Conservation (phyloP, 2,329 filamentous ascomycete species). For the Verruconis gallopava region DNA sequence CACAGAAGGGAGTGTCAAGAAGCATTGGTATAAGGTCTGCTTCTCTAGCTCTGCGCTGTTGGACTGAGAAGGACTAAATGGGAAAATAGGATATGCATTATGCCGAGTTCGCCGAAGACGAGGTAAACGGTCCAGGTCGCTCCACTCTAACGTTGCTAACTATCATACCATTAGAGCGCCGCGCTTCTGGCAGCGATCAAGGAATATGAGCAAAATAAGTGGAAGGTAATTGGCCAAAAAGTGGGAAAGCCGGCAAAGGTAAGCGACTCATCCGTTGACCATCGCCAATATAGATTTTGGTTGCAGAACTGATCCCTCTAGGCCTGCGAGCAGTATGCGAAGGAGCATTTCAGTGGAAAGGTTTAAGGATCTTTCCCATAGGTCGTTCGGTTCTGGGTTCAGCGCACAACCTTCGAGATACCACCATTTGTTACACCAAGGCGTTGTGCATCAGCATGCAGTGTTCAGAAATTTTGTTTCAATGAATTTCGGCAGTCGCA, state of each 20-base stretch:
- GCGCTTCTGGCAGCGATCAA: constrained; percentile 87
- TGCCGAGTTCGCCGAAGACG: constrained; percentile 93
- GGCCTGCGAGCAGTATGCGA: constrained; percentile 87
- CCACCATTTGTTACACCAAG: constrained; percentile 17
- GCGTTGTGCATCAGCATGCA: constrained; percentile 6
- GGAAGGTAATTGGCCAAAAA: constrained; percentile 94
- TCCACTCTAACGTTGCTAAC: too few species aligned
- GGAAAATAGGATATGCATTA: constrained; percentile 87
- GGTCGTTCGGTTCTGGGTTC: constrained; percentile 19
- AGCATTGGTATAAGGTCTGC: constrained; percentile 93
- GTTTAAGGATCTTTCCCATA: constrained; percentile 16
- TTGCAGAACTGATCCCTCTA: constrained; percentile 28
- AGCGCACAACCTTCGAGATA: constrained; percentile 24
- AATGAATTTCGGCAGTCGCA: too few species aligned
- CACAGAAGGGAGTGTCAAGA: constrained; percentile 97
- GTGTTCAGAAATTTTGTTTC: too few species aligned
- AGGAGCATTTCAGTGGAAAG: constrained; percentile 69
- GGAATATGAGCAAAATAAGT: constrained; percentile 97
- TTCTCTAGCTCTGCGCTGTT: background rate
- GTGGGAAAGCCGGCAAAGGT: constrained; percentile 97
- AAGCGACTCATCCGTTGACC: constrained; percentile 12
- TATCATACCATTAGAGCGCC: constrained; percentile 43
- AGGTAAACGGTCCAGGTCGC: too few species aligned
- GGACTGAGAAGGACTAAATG: too few species aligned
- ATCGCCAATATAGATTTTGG: too few species aligned